Percentiles rank a stretch among this genome's conserved stretches.
These are phyloP conservation scores for Phylloporus rhodoxanthus DNA, from an alignment of 768 basidiomycete genomes.

Conservation along the genomic window DNA sequence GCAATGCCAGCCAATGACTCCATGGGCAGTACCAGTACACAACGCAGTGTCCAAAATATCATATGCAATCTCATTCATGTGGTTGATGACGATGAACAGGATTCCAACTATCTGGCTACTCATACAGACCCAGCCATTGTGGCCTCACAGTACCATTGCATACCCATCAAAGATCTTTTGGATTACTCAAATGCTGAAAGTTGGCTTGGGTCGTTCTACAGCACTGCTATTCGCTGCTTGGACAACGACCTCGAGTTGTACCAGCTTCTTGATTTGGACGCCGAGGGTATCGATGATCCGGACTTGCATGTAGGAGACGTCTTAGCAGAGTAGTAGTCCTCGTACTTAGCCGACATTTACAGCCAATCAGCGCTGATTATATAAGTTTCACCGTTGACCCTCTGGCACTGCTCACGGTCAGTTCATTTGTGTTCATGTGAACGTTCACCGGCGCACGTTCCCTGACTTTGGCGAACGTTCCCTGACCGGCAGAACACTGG, in stretches of 20 bases:
- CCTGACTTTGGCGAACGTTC: neutral
- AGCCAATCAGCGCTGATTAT: neutral
- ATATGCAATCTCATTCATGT: too few relatives aligned
- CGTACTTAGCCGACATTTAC: neutral
- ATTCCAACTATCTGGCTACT: neutral
- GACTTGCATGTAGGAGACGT: neutral
- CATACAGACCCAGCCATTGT: neutral
- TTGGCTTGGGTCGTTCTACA: neutral
- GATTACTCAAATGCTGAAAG: neutral
- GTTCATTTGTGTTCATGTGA: constrained; percentile 2
- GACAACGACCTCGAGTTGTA: neutral
- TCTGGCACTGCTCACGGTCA: neutral
- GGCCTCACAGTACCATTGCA: neutral
- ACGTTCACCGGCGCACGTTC: neutral
- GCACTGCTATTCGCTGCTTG: neutral
- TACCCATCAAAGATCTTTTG: neutral
- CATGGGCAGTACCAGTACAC: too few relatives aligned
- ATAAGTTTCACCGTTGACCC: too few relatives aligned
- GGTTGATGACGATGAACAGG: neutral
- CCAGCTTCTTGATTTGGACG: neutral
- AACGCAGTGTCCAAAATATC: too few relatives aligned
- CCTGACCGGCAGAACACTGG: constrained; percentile 5
- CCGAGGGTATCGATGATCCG: constrained; percentile 1
- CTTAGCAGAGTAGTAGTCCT: neutral
- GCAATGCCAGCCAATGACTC: too few relatives aligned